These are phyloP conservation scores for Lactifluus volemus DNA, from an alignment of 768 basidiomycete genomes.

Conservation along the genomic window DNA sequence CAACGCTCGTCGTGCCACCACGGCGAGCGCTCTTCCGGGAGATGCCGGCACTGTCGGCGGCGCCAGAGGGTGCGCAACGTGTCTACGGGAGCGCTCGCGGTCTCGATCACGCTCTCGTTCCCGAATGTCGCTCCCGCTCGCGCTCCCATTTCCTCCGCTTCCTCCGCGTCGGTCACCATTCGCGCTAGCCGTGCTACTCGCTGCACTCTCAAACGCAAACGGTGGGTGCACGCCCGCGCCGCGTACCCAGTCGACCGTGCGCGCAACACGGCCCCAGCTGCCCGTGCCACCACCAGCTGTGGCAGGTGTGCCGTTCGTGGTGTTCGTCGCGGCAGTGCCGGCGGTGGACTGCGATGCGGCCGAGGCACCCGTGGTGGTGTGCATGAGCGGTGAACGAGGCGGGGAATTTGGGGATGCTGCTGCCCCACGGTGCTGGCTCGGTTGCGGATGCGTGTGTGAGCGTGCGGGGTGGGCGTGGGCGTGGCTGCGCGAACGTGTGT, in stretches of 20 bases:
- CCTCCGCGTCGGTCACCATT: constrained; percentile 1
- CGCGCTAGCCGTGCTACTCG: constrained; percentile 11
- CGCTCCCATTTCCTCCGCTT: background rate
- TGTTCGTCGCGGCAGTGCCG: constrained; percentile 6
- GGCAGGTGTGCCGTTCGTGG: background rate
- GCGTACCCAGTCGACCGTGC: constrained; percentile 16
- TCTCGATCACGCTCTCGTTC: constrained; percentile 13
- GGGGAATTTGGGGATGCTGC: background rate
- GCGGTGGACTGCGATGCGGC: constrained; percentile 16
- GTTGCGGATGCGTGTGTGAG: constrained; percentile 14
- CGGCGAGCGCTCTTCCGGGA: background rate
- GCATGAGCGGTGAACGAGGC: constrained; percentile 2
- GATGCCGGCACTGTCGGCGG: background rate
- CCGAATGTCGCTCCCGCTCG: constrained; percentile 6
- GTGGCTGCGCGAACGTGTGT: constrained; percentile 7
- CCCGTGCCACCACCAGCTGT: background rate
- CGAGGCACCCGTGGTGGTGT: constrained; percentile 6
- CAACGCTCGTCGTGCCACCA: background rate
- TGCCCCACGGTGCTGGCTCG: background rate
- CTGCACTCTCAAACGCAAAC: constrained; percentile 19
- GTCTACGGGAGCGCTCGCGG: constrained; percentile 11
- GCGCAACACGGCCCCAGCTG: constrained; percentile 13
- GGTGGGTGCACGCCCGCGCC: constrained; percentile 19
- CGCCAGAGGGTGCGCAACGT: background rate
- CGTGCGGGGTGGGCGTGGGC: constrained; percentile 3